Percentiles rank a stretch among this genome's conserved stretches.
Evolutionary conservation across 345 rosid genomes (phyloP).

Genomic region (Pistacia atlantica): DNA sequence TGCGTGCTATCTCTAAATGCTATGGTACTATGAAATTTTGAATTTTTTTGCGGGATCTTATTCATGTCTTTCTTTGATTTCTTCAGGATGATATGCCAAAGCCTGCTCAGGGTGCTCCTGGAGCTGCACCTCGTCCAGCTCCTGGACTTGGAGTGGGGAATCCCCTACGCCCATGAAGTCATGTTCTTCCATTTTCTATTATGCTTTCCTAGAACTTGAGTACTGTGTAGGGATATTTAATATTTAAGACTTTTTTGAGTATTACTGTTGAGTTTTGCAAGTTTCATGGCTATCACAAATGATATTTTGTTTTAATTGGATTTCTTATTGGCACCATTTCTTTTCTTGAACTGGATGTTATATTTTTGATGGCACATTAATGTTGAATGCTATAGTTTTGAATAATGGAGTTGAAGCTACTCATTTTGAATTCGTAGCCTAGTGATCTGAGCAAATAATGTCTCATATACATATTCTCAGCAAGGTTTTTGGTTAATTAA

Average conservation of each 20-base stretch:
- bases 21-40: not conserved
- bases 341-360: no score
- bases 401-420: no score
- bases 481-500: no score
- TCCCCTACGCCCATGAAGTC: conserved; percentile 50
- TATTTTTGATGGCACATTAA: not conserved
- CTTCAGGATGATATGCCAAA: conserved; percentile 59
- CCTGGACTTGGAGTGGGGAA: no score
- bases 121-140: conserved; percentile 29
- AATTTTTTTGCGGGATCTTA: not conserved
- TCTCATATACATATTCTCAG: no score
- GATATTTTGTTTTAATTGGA: conserved; percentile 5
- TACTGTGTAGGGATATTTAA: conserved; percentile 12
- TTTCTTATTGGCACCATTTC: not conserved
- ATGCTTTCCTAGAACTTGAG: conserved; percentile 22
- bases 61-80: not conserved
- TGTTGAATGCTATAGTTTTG: not conserved
- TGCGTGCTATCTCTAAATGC: not conserved
- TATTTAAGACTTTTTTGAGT: no score
- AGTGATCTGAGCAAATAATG: no score
- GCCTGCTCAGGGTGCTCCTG: conserved; percentile 63
- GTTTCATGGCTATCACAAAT: not conserved
- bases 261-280: not conserved
- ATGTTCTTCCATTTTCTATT: not conserved
- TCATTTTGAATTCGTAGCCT: no score